Percentiles rank a stretch among this genome's conserved stretches.
These are phyloP conservation scores for Picochlorum sp. DNA, from an alignment of 139 green algal genomes.

Conservation along the genomic window DNA sequence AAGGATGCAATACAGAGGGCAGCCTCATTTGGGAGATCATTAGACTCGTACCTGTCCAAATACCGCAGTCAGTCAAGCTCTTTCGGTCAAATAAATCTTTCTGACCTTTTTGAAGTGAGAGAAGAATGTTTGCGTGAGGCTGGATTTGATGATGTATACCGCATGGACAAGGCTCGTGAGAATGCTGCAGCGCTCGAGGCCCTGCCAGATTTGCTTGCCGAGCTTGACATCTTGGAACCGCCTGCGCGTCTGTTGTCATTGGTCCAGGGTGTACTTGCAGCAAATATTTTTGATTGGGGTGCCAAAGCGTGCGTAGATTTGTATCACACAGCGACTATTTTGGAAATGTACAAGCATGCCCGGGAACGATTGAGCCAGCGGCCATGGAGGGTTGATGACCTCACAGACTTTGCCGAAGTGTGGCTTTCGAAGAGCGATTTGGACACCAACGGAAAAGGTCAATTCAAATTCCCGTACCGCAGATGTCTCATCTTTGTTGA, in stretches of 20 bases:
- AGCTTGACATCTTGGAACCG: constrained; percentile 71
- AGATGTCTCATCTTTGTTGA: constrained; percentile 94
- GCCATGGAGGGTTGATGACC: constrained; percentile 85
- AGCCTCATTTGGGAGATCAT: constrained; percentile 65
- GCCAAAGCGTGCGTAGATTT: constrained; percentile 78
- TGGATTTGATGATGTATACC: constrained; percentile 91
- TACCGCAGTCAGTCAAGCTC: constrained; percentile 49
- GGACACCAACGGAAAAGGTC: constrained; percentile 2
- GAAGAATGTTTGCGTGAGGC: constrained; percentile 97
- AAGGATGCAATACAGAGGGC: constrained; percentile 52
- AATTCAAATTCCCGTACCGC: constrained; percentile 36
- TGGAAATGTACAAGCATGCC: constrained; percentile 81
- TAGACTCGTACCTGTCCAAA: constrained; percentile 70
- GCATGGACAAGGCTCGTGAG: constrained; percentile 76
- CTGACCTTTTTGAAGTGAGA: constrained; percentile 90
- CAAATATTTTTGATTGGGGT: constrained; percentile 99
- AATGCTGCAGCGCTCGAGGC: constrained; percentile 82
- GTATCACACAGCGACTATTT: constrained; percentile 86
- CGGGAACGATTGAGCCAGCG: constrained; percentile 51
- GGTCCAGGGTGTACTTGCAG: constrained; percentile 80
- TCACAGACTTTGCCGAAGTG: constrained; percentile 55
- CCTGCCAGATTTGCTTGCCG: constrained; percentile 83
- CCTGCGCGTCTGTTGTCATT: constrained; percentile 61
- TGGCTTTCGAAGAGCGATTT: constrained; percentile 21
- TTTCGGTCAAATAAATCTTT: constrained; percentile 83